A percentile compares a stretch with the other conserved stretches of the same genome.
phyloP scores from a whole-genome alignment of 305 asterid genomes.

The Ilex paraguariensis region DNA sequence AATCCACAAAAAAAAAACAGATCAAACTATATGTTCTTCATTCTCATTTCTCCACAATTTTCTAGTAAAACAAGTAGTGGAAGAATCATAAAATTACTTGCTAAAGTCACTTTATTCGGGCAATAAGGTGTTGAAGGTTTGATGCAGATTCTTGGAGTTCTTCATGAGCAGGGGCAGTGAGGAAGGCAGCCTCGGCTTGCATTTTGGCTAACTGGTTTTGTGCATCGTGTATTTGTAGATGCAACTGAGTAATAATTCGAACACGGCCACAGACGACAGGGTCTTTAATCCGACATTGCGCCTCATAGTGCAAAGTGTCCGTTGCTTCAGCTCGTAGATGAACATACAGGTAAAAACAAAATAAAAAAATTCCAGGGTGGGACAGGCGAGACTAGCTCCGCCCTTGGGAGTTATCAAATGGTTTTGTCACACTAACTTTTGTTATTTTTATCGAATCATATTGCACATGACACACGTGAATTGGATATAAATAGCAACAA shows the following conservation, averaged over 20 bases:
- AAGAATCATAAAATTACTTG: conserved; percentile 11
- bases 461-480: no score
- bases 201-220: conserved; percentile 44
- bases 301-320: conserved; percentile 58
- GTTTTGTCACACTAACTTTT: no score
- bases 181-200: conserved; percentile 46
- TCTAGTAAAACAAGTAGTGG: not conserved
- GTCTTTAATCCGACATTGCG: conserved; percentile 50
- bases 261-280: conserved; percentile 73
- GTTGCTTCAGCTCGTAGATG: conserved; percentile 47
- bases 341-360: no score
- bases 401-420: no score
- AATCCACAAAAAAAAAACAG: no score
- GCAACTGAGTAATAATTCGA: conserved; percentile 39
- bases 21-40: no score
- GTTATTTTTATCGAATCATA: no score
- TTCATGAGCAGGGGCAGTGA: conserved; percentile 9
- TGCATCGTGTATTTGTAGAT: conserved; percentile 42
- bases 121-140: conserved; percentile 4
- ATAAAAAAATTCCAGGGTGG: no score
- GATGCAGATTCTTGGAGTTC: conserved; percentile 4
- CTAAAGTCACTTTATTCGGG: conserved; percentile 1
- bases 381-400: no score
- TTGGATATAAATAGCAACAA: no score
- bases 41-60: no score